Evolutionary conservation across 345 rosid species (phyloP).

Genomic region (Clausena lansium): DNA sequence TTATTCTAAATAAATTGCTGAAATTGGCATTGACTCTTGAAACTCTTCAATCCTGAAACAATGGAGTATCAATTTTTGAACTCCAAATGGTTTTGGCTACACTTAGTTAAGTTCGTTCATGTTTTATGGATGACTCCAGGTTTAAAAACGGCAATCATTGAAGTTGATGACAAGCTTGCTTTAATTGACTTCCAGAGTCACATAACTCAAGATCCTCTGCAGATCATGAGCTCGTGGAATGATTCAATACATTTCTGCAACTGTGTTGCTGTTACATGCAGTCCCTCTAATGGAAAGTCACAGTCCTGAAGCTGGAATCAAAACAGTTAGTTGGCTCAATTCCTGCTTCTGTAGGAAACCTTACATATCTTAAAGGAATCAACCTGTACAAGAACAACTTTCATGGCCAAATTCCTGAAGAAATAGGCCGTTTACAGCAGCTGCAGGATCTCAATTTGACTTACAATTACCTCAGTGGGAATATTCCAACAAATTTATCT

Average conservation of each 20-base stretch:
- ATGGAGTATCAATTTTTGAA: not conserved
- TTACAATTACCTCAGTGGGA: constrained; percentile 2
- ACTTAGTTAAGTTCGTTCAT: not conserved
- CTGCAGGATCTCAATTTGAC: not conserved
- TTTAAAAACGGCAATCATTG: not conserved
- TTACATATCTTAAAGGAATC: not conserved
- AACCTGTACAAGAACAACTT: not conserved
- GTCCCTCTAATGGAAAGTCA: not conserved
- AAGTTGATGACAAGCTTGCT: not conserved
- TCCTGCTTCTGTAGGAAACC: constrained; percentile 1
- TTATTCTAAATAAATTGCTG: not conserved
- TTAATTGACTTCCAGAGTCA: not conserved
- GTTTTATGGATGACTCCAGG: not conserved
- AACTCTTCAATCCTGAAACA: not conserved
- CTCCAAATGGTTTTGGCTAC: not conserved
- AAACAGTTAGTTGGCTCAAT: not conserved
- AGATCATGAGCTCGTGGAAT: not conserved
- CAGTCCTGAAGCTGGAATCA: not conserved
- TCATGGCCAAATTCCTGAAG: constrained; percentile 4
- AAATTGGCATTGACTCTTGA: not conserved
- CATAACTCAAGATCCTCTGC: not conserved
- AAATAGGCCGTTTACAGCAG: constrained; percentile 13
- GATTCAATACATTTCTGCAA: not conserved
- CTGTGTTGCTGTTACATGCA: not conserved
- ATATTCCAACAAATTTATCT: constrained; percentile 1